Evolutionary conservation across 192 early-diverging fungal species (phyloP).

Genomic region (Rhizoclosmatium globosum): DNA sequence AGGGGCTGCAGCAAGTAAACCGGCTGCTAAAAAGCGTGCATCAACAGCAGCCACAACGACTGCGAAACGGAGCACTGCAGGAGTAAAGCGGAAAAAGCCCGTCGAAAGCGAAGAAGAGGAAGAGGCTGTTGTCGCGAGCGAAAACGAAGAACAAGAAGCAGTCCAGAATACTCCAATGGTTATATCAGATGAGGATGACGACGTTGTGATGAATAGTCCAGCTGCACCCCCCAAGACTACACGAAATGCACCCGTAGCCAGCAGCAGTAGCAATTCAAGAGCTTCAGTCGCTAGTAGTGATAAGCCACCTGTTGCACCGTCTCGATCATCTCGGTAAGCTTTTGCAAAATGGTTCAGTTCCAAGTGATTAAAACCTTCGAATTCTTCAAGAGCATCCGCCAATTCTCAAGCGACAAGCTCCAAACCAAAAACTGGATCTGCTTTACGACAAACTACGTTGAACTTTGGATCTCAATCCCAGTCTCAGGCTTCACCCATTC

Average conservation of each 20-base stretch:
- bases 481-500: neutral
- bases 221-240: neutral
- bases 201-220: conserved; percentile 16
- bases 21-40: neutral
- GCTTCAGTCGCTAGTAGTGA: neutral
- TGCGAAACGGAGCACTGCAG: conserved; percentile 1
- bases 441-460: conserved; percentile 11
- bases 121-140: neutral
- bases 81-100: conserved; percentile 7
- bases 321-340: neutral
- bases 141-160: neutral
- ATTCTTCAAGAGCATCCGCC: neutral
- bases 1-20: neutral
- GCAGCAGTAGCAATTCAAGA: neutral
- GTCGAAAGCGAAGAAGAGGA: neutral
- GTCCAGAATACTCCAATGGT: neutral
- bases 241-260: neutral
- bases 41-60: neutral
- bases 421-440: neutral
- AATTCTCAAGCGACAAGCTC: neutral
- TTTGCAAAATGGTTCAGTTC: neutral
- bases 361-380: neutral
- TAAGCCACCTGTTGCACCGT: neutral
- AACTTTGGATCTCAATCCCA: conserved; percentile 9
- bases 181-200: neutral